Evolutionary conservation across 352 stramenopile genomes (phyloP), one percentile per base, ranked within the genome.

Genomic region (Phytophthora pseudosyringae): DNA sequence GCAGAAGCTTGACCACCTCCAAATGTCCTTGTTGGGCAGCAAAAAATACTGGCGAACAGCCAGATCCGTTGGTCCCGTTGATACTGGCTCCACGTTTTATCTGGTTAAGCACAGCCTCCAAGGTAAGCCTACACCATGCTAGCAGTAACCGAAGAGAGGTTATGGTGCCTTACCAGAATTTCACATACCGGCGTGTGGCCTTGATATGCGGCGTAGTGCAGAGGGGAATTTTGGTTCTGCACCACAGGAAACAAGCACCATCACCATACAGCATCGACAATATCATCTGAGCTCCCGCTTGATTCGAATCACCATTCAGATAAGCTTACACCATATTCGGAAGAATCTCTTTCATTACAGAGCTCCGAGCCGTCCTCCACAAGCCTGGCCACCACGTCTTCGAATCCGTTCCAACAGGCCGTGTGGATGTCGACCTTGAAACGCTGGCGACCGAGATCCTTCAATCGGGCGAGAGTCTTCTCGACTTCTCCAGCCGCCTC

Each of bases 121-220:
- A 35, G 31, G 10, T 35, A 26, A 44, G 13, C 5, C 15, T 44
- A 44, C 38, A 13, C 26, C 38, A 25, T 25, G n/a, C 10, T 46
- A 29, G 10, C 7, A 44, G 13, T 3, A 0, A 3, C 15, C 18
- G 16, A 11, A 32, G 8, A 41, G 15, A 21, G 21, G 21, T 21
- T 53, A 3, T 32, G 16, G n/a, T 15, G 2, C 10, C 68, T 10
- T 66, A 90, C 83, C 35, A 94, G 66, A 10, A 63, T 44, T 1
- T 63, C 11, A 58, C 83, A 91, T 31, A 88, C 51, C 0, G 59
- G 36, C 0, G 31, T 33, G 40, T 90, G 73, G 5, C 83, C 83
- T 63, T 89, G 78, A 57, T 94, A 93, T 15, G 83, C 83, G 4
- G 86, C 80, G 40, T 93, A 94, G 48, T 94, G 86, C n/a, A 94